Conservation (phyloP, 371 early-diverging fungal genomes). For the Mortierella sp. region DNA sequence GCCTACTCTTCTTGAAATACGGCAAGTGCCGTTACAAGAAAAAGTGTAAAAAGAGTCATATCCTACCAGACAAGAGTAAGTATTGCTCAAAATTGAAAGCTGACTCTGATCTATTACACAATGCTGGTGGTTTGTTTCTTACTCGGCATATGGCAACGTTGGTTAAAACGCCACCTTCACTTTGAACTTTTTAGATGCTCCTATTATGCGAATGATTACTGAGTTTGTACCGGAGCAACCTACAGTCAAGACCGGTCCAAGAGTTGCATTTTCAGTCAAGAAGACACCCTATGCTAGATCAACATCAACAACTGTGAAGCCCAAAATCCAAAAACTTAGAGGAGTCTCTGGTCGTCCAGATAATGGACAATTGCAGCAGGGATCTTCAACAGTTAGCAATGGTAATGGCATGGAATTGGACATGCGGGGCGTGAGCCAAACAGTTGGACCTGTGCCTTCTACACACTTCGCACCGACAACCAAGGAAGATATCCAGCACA, state of each 20-base stretch:
- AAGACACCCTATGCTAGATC: constrained; percentile 18
- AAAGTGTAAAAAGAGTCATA: constrained; percentile 53
- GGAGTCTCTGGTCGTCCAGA: not conserved
- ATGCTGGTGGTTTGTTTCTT: not conserved
- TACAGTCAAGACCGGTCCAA: constrained; percentile 17
- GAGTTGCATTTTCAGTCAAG: constrained; percentile 26
- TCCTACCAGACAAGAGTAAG: constrained; percentile 38
- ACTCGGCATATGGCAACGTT: no score
- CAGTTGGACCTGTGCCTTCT: not conserved
- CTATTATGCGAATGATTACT: constrained; percentile 19
- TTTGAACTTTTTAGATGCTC: constrained; percentile 17
- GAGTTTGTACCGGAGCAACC: constrained; percentile 6
- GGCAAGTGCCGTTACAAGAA: constrained; percentile 56
- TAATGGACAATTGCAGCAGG: not conserved
- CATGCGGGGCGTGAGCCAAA: not conserved
- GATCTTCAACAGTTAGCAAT: not conserved
- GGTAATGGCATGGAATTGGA: not conserved
- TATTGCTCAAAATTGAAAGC: not conserved
- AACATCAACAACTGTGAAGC: not conserved
- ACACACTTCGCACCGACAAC: not conserved
- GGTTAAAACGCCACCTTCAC: not conserved
- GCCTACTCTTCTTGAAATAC: constrained; percentile 48
- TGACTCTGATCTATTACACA: no score
- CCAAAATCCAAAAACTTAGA: not conserved
- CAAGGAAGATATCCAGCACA: not conserved